Evolutionary conservation across 306 rosid genomes (phyloP).

Genomic region (Prunus mume): DNA sequence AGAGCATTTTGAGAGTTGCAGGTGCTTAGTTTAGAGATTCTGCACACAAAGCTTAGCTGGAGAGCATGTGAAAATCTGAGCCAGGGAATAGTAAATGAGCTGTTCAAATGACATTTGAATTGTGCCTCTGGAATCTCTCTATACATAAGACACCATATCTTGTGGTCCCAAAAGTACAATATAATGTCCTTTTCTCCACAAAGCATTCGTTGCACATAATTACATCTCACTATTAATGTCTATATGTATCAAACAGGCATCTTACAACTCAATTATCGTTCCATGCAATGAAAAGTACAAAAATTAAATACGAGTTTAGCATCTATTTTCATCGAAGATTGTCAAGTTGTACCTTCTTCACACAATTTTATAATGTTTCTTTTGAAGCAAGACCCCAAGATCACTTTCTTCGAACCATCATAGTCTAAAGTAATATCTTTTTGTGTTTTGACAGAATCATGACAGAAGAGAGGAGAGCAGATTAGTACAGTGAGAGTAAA

Average conservation of each 20-base stretch:
- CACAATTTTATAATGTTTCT: not conserved
- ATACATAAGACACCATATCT: not conserved
- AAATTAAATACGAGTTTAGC: not conserved
- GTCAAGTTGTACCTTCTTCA: not conserved
- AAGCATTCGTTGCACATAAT: not conserved
- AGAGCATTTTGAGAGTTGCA: not conserved
- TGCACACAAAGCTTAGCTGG: not conserved
- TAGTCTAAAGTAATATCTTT: too few species aligned
- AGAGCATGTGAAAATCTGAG: not conserved
- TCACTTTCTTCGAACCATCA: too few species aligned
- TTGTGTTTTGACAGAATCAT: too few species aligned
- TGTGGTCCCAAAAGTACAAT: conserved; percentile 1
- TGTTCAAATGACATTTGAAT: not conserved
- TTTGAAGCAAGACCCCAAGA: not conserved
- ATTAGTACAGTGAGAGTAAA: too few species aligned
- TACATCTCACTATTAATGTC: not conserved
- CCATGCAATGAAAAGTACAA: not conserved
- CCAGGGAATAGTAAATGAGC: not conserved
- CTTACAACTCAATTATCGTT: not conserved
- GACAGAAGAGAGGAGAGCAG: too few species aligned
- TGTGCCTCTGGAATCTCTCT: not conserved
- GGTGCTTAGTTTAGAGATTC: not conserved
- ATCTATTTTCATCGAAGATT: not conserved
- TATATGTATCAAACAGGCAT: too few species aligned
- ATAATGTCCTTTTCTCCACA: not conserved